Evolutionary conservation across 129 eudicot species (phyloP).

Genomic region (Flaveria trinervia): DNA sequence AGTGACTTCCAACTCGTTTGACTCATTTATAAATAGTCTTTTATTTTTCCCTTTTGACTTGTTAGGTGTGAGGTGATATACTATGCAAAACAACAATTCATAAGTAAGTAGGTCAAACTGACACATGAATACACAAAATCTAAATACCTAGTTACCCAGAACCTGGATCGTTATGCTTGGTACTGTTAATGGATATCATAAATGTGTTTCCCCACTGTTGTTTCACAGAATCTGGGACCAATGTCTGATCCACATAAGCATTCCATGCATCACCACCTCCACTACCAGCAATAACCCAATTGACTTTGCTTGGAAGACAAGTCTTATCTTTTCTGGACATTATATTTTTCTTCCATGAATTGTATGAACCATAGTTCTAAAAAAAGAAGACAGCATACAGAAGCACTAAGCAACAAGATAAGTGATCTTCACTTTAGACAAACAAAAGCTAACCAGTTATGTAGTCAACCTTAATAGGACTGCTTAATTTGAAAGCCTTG

Average conservation of each 20-base stretch:
- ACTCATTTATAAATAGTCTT: neutral
- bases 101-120: neutral
- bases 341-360: constrained; percentile 42
- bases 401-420: neutral
- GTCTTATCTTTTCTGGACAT: constrained; percentile 31
- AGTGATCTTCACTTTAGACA: neutral
- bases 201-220: constrained; percentile 76
- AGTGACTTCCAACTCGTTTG: neutral
- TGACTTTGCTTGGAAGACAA: constrained; percentile 60
- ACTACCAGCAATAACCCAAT: constrained; percentile 72
- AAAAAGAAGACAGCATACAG: constrained; percentile 14
- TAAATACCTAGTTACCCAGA: constrained; percentile 40
- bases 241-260: constrained; percentile 53
- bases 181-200: constrained; percentile 46
- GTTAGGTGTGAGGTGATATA: neutral
- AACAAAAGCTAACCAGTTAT: constrained; percentile 14
- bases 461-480: constrained; percentile 47
- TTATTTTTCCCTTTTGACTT: neutral
- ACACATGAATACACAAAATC: neutral
- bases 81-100: neutral
- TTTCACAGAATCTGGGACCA: constrained; percentile 65
- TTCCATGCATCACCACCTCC: constrained; percentile 70
- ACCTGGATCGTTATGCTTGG: constrained; percentile 24
- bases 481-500: constrained; percentile 54
- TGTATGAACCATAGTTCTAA: constrained; percentile 50